Evolutionary conservation across 2,329 filamentous ascomycete genomes (phyloP), one percentile per base, ranked within the genome.

Genomic region (Monilinia fructigena): DNA sequence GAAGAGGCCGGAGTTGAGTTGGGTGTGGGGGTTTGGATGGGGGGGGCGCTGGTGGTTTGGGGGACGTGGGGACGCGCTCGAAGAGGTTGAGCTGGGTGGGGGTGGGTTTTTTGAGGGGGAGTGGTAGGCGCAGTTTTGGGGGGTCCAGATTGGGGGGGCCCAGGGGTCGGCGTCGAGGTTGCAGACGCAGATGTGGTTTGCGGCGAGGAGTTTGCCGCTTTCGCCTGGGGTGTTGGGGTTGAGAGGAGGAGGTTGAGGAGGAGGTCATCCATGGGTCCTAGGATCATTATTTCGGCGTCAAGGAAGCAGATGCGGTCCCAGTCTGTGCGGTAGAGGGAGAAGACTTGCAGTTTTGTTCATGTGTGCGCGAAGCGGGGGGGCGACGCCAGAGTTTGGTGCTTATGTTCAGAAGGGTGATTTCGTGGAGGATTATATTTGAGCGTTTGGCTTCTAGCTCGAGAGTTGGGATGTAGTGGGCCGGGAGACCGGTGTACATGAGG

Each of bases 181-280:
- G 80, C 92, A 95, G 18, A 92, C 87, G 77, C 92, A 95, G 14
- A 91, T 91, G 78, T 93, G 90, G 72, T 86, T 86, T 5, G 91
- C 91, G 5, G 91, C 92, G 77, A 96, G 35, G 35, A 45, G 38
- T n/a, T 65, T 65, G 6, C 63, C 63, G 0, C 12, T 11, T 20
- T 65, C 63, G 1, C 55, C 54, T 0, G 20, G 11, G 6, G 23
- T 3, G 4, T 31, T 3, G 4, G 28, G 23, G 4, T 26, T 28
- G 11, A 89, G 53, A 95, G 82, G 65, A 83, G 78, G 26, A 95
- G 71, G 12, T 90, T 48, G 42, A 23, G 85, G 89, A 96, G 95
- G 68, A 96, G 81, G 79, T 95, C 92, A 76, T 96, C 92, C 90
- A 96, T 95, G 78, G 95, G 94, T 72, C 82, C 82, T 68, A 88